phyloP scores from a whole-genome alignment of 257 asterid species.

The Datura wrightii region DNA sequence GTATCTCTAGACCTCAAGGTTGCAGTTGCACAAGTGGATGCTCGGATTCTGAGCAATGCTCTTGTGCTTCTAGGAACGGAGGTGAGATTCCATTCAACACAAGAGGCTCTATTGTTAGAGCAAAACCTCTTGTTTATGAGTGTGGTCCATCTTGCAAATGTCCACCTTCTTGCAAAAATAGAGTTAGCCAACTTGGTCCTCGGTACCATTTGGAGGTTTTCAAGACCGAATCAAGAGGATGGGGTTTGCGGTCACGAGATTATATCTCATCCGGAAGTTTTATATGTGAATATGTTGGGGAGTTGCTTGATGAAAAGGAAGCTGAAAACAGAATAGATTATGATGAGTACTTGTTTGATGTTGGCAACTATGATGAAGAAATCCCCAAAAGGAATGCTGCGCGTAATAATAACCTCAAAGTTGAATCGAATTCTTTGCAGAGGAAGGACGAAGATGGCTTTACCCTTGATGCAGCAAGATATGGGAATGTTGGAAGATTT shows the following conservation, averaged over 20 bases:
- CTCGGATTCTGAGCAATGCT: conserved; percentile 41
- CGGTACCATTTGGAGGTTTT: conserved; percentile 49
- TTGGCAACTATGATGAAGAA: conserved; percentile 31
- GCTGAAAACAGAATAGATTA: conserved; percentile 34
- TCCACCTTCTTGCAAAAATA: conserved; percentile 56
- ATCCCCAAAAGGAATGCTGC: background rate
- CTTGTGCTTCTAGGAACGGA: conserved; percentile 50
- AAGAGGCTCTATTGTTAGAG: conserved; percentile 35
- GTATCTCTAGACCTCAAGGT: conserved; percentile 30
- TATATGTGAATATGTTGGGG: conserved; percentile 63
- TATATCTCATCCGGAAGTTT: conserved; percentile 51
- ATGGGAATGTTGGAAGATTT: conserved; percentile 66
- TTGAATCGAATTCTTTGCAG: conserved; percentile 25
- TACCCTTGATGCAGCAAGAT: conserved; percentile 47
- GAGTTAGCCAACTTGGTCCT: conserved; percentile 58
- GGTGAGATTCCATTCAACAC: conserved; percentile 63
- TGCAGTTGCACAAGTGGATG: conserved; percentile 58
- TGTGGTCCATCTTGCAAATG: conserved; percentile 67
- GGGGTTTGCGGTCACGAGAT: conserved; percentile 59
- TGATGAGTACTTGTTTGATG: conserved; percentile 38
- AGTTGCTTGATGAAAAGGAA: conserved; percentile 40
- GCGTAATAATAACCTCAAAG: background rate
- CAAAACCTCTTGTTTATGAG: conserved; percentile 45
- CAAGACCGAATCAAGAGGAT: conserved; percentile 49
- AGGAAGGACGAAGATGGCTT: conserved; percentile 29